Base-by-base conservation (phyloP, 306 rosid genomes). In the Ochetophila trinervis region DNA sequence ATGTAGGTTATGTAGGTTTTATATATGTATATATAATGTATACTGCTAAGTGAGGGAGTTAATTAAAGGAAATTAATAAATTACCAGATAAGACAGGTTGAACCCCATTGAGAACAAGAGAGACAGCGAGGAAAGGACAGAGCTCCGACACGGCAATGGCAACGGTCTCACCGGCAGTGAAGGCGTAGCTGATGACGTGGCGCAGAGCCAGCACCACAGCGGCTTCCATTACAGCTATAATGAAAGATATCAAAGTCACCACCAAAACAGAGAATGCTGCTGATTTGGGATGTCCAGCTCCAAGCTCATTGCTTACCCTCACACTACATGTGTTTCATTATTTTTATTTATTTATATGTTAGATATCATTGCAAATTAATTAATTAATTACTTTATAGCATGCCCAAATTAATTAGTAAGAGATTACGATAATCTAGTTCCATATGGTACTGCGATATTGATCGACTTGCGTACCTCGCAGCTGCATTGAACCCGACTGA, bases 401-500 rank as follows among this genome's bases (percentile, higher is more conserved):
- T 8, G 12, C 8, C 42, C 45, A 40, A 37, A 37, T 37, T 37
- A 37, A 10, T 37, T 50, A 3, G 17, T 6, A 50, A 6, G n/a
- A 19, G 19, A 50, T 18, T n/a, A 49, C 2, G n/a, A 16, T n/a
- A 8, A 2, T 16, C 1, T 7, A 16, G 4, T 50, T 50, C 21
- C 8, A 50, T 27, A 27, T 4, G n/a, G 16, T 17, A 49, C 5
- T 49, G 53, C 19, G 17, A 47, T 11, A 14, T 11, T 7, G 18
- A 8, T 8, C 2, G 2, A 63, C 20, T 24, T 6, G 52, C 69
- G 57, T 17, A 85, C 96, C 96, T 89, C 60, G 84, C 85, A 16
- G 96, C 96, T 21, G 96, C 96, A 40, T 86, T 86, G 58, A 86
- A 89, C 50, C 96, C 96, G 15, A 80, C 78, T 8, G 81, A 74